A percentile compares a stretch with the other conserved stretches of the same genome.
Conservation (phyloP, 208 protist genomes). For the Acanthamoeba sp. region DNA sequence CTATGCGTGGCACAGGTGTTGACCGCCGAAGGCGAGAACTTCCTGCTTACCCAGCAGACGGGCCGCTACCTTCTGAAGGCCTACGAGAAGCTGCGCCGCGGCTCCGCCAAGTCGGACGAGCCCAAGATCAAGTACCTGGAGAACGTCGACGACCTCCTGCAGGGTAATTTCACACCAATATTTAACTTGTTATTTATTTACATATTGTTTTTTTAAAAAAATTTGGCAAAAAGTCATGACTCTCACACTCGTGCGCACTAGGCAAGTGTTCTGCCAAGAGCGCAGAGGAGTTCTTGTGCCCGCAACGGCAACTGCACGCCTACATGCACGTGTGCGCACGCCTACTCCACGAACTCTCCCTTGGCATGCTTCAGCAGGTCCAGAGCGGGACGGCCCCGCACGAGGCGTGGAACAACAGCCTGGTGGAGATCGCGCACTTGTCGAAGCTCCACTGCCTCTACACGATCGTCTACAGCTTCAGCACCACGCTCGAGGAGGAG, state of each 20-base stretch:
- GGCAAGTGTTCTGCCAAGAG: constrained; percentile 42
- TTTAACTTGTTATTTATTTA: background rate
- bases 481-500: background rate
- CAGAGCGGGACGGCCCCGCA: constrained; percentile 9
- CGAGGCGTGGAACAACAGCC: constrained; percentile 74
- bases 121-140: constrained; percentile 65
- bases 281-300: constrained; percentile 37
- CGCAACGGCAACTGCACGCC: constrained; percentile 23
- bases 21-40: constrained; percentile 76
- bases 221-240: background rate
- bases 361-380: constrained; percentile 51
- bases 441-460: constrained; percentile 70
- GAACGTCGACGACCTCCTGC: constrained; percentile 9
- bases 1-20: background rate
- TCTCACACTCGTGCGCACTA: background rate
- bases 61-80: constrained; percentile 75
- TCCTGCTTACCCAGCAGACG: constrained; percentile 77
- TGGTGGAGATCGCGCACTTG: constrained; percentile 76
- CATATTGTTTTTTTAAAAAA: too few relatives aligned
- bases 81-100: constrained; percentile 70
- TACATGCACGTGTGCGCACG: constrained; percentile 59
- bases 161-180: background rate
- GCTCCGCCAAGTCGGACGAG: background rate
- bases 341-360: constrained; percentile 55
- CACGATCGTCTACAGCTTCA: constrained; percentile 69